Base-by-base conservation (phyloP, 768 basidiomycete species). In the Ephemerocybe angulata region DNA sequence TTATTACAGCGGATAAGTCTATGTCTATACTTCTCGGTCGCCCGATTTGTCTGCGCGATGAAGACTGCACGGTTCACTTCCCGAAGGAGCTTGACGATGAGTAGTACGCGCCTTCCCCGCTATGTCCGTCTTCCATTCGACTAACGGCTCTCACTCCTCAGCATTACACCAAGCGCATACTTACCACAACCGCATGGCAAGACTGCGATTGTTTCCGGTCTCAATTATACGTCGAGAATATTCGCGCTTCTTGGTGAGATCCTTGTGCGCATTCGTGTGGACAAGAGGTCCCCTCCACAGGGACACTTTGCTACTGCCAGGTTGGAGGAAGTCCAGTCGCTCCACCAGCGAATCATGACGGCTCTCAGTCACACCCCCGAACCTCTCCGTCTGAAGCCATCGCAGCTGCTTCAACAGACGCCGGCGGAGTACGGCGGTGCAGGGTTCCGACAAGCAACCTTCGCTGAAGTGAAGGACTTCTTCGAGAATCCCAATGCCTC, bases 401-500 rank as follows among this genome's bases (percentile, higher is more conserved):
- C 75, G 10, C 77, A 76, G 57, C 67, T 72, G 27, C 80, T 79
- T 54, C 65, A 75, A 21, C 75, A 80, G 33, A 67, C 82, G 44
- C 77, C 81, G 4, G 71, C 78, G 12, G 87, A 88, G 58, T 86
- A 78, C 57, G 81, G 84, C 5, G 86, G 85, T 24, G 82, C 83
- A 31, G 85, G 83, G 11, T 93, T 90, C 75, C 76, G 85, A 29
- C 87, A 90, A 69, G 85, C 86, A 8, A 92, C 93, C 2, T 90
- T 92, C 59, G 86, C 86, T 2, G 90, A 93, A 70, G 87, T 96
- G 58, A 89, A 88, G 65, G 88, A 92, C 67, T 91, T 93, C 66
- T 96, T 95, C 66, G 87, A 93, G 60, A 90, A 95, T 62, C 93
- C 93, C 12, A 88, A 92, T 58, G 90, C 90, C 7, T 89, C 85